Percentiles rank a stretch among this genome's conserved stretches.
These are phyloP conservation scores for Silene uniflora DNA, from an alignment of 148 eudicot species.

Conservation along the genomic window DNA sequence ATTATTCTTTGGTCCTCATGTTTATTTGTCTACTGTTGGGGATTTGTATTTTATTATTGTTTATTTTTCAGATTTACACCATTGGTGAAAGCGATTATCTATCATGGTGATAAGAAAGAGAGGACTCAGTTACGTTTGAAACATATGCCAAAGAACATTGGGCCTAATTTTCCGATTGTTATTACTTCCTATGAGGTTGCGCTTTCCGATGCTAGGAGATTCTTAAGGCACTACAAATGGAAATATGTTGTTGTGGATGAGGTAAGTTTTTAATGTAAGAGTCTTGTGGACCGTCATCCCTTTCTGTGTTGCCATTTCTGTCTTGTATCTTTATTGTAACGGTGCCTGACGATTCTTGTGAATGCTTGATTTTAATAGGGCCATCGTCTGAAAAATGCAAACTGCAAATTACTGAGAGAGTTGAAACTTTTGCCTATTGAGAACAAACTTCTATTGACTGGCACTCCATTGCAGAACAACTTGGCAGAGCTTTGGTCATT, in stretches of 20 bases:
- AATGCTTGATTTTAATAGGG: constrained; percentile 48
- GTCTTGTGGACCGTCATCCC: neutral
- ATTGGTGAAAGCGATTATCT: constrained; percentile 64
- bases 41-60: neutral
- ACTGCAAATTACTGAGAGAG: constrained; percentile 71
- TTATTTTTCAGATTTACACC: constrained; percentile 63
- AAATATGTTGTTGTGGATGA: constrained; percentile 95
- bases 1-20: neutral
- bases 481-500: constrained; percentile 96
- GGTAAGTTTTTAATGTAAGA: constrained; percentile 31
- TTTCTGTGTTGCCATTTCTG: neutral
- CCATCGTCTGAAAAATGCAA: constrained; percentile 84
- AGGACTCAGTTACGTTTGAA: constrained; percentile 59
- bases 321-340: neutral
- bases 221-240: constrained; percentile 79
- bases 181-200: constrained; percentile 94
- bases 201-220: constrained; percentile 53
- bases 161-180: constrained; percentile 75
- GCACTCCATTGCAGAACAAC: constrained; percentile 97
- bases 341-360: constrained; percentile 13
- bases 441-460: constrained; percentile 91
- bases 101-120: constrained; percentile 65
- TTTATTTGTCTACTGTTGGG: neutral
- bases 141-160: constrained; percentile 71
- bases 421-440: constrained; percentile 62